Base-by-base conservation (phyloP, 805 yeast species). In the Wickerhamiella azymoides region DNA sequence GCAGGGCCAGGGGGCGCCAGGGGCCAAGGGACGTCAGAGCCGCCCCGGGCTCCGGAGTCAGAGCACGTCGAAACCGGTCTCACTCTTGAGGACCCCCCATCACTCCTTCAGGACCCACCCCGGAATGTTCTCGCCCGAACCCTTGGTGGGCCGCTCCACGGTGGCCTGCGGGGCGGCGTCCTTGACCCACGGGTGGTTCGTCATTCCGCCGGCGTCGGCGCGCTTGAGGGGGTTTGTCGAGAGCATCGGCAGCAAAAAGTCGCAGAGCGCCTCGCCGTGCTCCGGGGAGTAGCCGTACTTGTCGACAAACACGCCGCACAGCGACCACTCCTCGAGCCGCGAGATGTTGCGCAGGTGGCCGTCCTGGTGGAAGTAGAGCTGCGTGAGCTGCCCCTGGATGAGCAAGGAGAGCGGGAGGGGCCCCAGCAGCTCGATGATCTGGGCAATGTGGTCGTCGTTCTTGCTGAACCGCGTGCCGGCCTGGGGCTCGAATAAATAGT, bases 381-480 rank as follows among this genome's bases (percentile, higher is more conserved):
- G 58, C 8, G 83, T 62, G 67, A 78, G 70, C 60, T 73, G 71
- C 40, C 86, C 79, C 52, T 76, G 70, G 62, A 72, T 67, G 45
- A 80, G 61, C 54, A 79, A 58, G 40, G 70, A 66, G 13, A 73
- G 54, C 2, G 94, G 93, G 46, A 81, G 66, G 27, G 73, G 70
- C 1, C 93, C 89, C 44, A 84, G 59, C 14, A 84, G 67, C 62
- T 89, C 97, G 30, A 92, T 78, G 11, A 92, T 84, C 62, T 92
- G 97, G 0, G 97, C 97, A 55, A 92, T 71, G 62, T 92, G 98
- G 61, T 92, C 98, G 58, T 89, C 96, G 62, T 88, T 95, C 57
- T 88, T 88, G 41, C 79, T 61, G 63, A 84, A 89, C 4, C 81
- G 68, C 35, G 54, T 40, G 28, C 67, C 67, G 32, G 54, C 54